Evolutionary conservation across 257 asterid species (phyloP).

Genomic region (Nicotiana tabacum): DNA sequence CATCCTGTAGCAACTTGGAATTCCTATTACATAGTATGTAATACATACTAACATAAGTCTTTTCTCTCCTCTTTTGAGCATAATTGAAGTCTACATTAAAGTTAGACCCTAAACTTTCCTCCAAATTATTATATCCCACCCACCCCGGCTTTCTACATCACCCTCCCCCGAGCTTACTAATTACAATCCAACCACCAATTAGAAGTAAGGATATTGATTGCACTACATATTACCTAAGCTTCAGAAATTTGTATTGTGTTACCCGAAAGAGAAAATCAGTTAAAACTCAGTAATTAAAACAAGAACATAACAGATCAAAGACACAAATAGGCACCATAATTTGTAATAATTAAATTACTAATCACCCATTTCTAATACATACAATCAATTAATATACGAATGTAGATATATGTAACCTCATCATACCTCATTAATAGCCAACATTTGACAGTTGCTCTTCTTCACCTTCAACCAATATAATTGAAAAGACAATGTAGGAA

Average conservation of each 20-base stretch:
- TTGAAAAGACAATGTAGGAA: too few species aligned
- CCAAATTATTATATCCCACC: neutral
- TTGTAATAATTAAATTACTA: neutral
- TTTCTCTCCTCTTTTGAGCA: neutral
- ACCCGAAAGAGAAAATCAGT: neutral
- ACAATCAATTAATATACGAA: neutral
- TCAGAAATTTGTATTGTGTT: neutral
- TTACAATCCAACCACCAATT: neutral
- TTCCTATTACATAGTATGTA: neutral
- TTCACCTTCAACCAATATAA: constrained; percentile 41
- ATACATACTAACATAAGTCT: neutral
- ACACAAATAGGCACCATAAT: neutral
- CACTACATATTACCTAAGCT: neutral
- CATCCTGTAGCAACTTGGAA: neutral
- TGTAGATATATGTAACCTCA: neutral
- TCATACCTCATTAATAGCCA: constrained; percentile 74
- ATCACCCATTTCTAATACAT: neutral
- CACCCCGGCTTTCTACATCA: neutral
- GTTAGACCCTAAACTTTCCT: neutral
- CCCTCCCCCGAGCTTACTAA: neutral
- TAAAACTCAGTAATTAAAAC: neutral
- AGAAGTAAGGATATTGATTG: neutral
- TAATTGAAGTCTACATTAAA: neutral
- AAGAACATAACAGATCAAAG: neutral
- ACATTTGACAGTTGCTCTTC: constrained; percentile 78